These are phyloP conservation scores for Chenopodium berlandieri DNA, from an alignment of 148 eudicot genomes.

Conservation along the genomic window DNA sequence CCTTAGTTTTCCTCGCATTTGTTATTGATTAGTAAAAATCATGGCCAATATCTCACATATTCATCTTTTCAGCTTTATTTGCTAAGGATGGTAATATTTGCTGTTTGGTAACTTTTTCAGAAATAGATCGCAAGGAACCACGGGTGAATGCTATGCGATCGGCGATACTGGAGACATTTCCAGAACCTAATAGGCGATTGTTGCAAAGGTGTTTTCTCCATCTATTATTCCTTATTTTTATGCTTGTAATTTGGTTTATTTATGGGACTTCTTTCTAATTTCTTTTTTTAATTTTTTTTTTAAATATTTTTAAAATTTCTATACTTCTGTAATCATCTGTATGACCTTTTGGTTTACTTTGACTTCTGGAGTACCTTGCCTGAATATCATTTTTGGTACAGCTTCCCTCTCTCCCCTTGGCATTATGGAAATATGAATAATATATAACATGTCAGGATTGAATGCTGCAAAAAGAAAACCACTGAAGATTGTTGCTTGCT, in stretches of 20 bases:
- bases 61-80: neutral
- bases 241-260: neutral
- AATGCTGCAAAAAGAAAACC: no score
- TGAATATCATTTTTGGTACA: neutral
- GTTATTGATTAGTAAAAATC: no score
- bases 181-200: conserved; percentile 95
- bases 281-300: no score
- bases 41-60: neutral
- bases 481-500: no score
- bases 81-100: neutral
- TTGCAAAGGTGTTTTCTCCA: conserved; percentile 65
- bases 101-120: conserved; percentile 33
- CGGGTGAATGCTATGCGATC: conserved; percentile 81
- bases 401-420: neutral
- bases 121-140: conserved; percentile 80
- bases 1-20: neutral
- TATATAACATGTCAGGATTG: no score
- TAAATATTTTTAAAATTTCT: neutral
- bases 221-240: conserved; percentile 1
- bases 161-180: conserved; percentile 86
- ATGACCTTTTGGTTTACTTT: neutral
- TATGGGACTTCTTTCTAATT: neutral
- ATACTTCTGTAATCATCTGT: neutral
- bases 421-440: no score
- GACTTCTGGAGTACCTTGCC: neutral